phyloP scores from a whole-genome alignment of 176 grass and related monocot genomes.

The Bothriochloa decipiens region DNA sequence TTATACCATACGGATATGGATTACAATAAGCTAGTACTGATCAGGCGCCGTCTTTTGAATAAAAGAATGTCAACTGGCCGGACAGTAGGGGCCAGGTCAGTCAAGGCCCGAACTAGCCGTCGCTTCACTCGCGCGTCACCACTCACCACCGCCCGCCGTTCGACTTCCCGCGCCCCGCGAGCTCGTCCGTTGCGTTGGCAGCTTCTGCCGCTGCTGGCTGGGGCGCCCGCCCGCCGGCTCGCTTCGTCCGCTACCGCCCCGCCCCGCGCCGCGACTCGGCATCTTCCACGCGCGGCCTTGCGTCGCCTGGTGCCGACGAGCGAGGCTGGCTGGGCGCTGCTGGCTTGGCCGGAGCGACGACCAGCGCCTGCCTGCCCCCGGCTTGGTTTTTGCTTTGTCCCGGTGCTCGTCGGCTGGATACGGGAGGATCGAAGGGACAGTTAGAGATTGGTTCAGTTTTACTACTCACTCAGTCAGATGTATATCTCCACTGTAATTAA shows the following conservation, averaged over 20 bases:
- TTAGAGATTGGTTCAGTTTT: conserved; percentile 17
- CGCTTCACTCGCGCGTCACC: neutral
- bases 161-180: neutral
- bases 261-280: conserved; percentile 7
- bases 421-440: neutral
- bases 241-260: conserved; percentile 29
- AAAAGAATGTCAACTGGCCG: too few species aligned
- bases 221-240: neutral
- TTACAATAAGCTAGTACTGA: too few species aligned
- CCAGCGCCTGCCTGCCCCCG: neutral
- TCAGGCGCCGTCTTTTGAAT: too few species aligned
- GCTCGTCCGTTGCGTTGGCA: conserved; percentile 16
- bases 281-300: neutral
- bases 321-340: neutral
- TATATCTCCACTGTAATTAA: neutral
- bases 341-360: neutral
- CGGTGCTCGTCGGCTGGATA: neutral
- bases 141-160: neutral
- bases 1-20: too few species aligned
- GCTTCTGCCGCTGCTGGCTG: neutral
- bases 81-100: too few species aligned
- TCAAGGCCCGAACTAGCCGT: too few species aligned
- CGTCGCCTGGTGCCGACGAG: neutral
- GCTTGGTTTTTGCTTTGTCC: conserved; percentile 8
- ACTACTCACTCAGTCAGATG: neutral